Percentiles rank a stretch among this genome's conserved stretches.
phyloP scores from a whole-genome alignment of 1,284 basidiomycete genomes.

The Rhodotorula glutinis region DNA sequence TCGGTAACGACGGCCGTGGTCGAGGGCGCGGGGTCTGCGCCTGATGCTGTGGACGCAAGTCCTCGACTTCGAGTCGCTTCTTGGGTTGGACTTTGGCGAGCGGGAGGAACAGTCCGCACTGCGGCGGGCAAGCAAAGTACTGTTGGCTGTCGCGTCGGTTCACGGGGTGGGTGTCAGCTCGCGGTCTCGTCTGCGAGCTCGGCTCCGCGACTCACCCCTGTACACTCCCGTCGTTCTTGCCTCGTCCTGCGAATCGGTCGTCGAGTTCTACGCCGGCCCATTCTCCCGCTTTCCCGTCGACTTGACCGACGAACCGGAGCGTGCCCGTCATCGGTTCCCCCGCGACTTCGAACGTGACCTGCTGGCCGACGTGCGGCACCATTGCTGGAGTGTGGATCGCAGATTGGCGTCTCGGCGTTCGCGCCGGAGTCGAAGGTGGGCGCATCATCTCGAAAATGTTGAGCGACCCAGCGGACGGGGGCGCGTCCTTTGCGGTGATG shows the following conservation, averaged over 20 bases:
- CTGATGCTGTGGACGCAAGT: neutral
- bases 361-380: conserved; percentile 59
- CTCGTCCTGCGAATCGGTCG: conserved; percentile 80
- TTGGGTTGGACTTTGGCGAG: conserved; percentile 62
- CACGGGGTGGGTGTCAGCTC: no score
- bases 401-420: conserved; percentile 47
- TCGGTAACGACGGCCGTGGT: conserved; percentile 33
- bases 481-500: no score
- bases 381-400: conserved; percentile 49
- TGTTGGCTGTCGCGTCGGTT: conserved; percentile 58
- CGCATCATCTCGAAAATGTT: no score
- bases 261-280: conserved; percentile 91
- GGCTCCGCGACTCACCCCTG: conserved; percentile 81
- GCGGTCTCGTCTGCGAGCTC: no score
- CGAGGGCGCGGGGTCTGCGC: conserved; percentile 11
- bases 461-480: no score
- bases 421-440: no score
- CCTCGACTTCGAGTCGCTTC: conserved; percentile 8
- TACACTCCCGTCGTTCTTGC: conserved; percentile 92
- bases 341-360: conserved; percentile 75
- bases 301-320: conserved; percentile 72
- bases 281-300: conserved; percentile 76
- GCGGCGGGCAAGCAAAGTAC: conserved; percentile 81
- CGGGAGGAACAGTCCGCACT: conserved; percentile 87
- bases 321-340: conserved; percentile 70